Conservation (phyloP, 768 basidiomycete species). For the Lactifluus pinguis region DNA sequence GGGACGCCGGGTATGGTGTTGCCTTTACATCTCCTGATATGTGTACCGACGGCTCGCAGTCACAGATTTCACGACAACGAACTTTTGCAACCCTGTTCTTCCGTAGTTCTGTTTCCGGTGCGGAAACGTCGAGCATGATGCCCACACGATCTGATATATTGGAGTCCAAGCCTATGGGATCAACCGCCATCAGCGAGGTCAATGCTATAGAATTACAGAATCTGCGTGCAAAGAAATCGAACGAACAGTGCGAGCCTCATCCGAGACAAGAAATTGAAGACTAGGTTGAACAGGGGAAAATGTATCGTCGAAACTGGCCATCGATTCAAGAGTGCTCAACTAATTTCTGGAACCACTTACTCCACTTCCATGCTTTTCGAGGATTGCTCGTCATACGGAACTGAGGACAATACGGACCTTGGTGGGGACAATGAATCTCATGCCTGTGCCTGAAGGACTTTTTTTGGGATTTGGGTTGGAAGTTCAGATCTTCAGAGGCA, state of each 20-base stretch:
- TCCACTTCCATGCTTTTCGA: too few relatives aligned
- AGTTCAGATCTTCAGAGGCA: too few relatives aligned
- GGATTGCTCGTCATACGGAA: too few relatives aligned
- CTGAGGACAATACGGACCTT: too few relatives aligned
- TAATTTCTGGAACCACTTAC: too few relatives aligned
- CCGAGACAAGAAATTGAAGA: background rate
- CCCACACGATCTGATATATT: background rate
- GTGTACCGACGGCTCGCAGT: background rate
- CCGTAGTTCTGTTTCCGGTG: background rate
- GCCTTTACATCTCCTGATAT: background rate
- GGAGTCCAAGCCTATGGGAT: background rate
- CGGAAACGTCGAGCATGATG: background rate
- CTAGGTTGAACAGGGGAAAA: background rate
- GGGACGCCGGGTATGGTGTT: background rate
- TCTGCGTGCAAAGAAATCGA: background rate
- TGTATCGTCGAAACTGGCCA: background rate
- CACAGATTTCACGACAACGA: background rate
- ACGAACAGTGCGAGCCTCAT: background rate
- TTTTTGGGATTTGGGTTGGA: too few relatives aligned
- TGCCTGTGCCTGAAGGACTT: too few relatives aligned
- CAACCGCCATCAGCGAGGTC: background rate
- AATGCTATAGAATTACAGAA: background rate
- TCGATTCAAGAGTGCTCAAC: background rate
- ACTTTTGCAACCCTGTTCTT: background rate
- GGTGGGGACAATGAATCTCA: too few relatives aligned